Base-by-base conservation (phyloP, 345 rosid genomes). In the Gossypium herbaceum region DNA sequence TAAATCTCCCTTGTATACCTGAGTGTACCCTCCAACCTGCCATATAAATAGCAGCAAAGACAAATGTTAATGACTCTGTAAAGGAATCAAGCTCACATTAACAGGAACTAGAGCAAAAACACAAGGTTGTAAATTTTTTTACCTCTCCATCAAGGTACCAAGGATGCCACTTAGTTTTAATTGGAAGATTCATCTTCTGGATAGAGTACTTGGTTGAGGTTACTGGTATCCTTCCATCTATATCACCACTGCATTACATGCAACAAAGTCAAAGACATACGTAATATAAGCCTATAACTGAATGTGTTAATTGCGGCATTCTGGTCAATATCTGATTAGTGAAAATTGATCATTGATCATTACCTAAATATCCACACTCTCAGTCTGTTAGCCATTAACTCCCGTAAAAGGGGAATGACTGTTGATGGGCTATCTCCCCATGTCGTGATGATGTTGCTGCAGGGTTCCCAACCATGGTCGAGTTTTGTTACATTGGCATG, bases 401-500 rank as follows among this genome's bases (percentile, higher is more conserved):
- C 88, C 29, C 70, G 73, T 3, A 94, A 66, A 10, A 86, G 82
- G 16, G 97, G 94, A 76, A 89, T 81, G 61, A 91, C 62, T n/a
- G 97, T 87, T 12, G 89, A 74, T 20, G 98, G 88, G 77, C 94
- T 90, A 51, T 94, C 94, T 2, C 64, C 52, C 97, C 98, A 92
- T 1, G 47, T 57, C 11, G 9, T n/a, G 6, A 91, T 67, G 47
- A 91, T 54, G 7, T 81, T 79, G 79, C 94, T 89, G 83, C 98
- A 94, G 0, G 94, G 87, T 73, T 88, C 66, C 98, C 97, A 94
- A 57, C 82, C 85, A 75, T 84, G 84, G 24, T 82, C 73, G 16
- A 94, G 86, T 57, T 85, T 87, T 3, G 97, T 94, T 41, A 85
- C 84, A 66, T 94, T 92, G 51, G 97, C 98, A 73, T 94, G 97